These are phyloP conservation scores for Kodamaea fukazawae DNA, from an alignment of 805 yeast genomes.

Conservation along the genomic window DNA sequence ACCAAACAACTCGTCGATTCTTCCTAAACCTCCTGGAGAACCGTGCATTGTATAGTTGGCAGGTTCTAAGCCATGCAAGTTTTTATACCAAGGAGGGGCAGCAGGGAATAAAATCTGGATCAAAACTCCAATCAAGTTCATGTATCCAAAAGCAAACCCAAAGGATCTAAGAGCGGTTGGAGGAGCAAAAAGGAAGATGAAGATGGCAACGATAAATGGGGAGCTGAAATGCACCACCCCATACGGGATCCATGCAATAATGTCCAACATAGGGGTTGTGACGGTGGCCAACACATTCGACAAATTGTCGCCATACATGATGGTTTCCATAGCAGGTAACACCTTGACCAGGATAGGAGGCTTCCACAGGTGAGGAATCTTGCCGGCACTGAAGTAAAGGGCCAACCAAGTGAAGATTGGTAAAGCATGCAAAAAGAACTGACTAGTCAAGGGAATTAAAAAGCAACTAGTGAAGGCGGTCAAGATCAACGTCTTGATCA, in stretches of 20 bases:
- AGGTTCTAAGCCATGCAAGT: slow-evolving; percentile 77
- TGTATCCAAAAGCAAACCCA: slow-evolving; percentile 92
- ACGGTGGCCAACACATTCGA: slow-evolving; percentile 78
- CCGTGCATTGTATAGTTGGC: slow-evolving; percentile 92
- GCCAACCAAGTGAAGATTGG: slow-evolving; percentile 87
- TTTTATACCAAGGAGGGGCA: slow-evolving; percentile 97
- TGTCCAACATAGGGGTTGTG: slow-evolving; percentile 62
- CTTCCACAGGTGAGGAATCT: slow-evolving; percentile 69
- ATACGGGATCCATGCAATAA: slow-evolving; percentile 94
- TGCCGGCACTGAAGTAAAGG: slow-evolving; percentile 72
- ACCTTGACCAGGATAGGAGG: slow-evolving; percentile 89
- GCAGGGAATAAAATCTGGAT: slow-evolving; percentile 84
- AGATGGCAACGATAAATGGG: slow-evolving; percentile 80
- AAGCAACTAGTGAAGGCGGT: slow-evolving; percentile 47
- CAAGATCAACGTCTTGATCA: slow-evolving; percentile 37
- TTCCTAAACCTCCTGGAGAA: slow-evolving; percentile 90
- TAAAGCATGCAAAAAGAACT: slow-evolving; percentile 77
- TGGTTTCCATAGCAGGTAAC: slow-evolving; percentile 88
- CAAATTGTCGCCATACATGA: slow-evolving; percentile 86
- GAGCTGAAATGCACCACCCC: slow-evolving; percentile 88
- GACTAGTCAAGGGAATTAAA: slow-evolving; percentile 71
- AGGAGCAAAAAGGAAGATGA: slow-evolving; percentile 85
- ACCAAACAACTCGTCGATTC: slow-evolving; percentile 80
- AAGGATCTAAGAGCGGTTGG: slow-evolving; percentile 81
- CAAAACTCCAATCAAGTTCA: slow-evolving; percentile 84